Base-by-base conservation (phyloP, 139 green algal species). In the Micractinium conductrix region DNA sequence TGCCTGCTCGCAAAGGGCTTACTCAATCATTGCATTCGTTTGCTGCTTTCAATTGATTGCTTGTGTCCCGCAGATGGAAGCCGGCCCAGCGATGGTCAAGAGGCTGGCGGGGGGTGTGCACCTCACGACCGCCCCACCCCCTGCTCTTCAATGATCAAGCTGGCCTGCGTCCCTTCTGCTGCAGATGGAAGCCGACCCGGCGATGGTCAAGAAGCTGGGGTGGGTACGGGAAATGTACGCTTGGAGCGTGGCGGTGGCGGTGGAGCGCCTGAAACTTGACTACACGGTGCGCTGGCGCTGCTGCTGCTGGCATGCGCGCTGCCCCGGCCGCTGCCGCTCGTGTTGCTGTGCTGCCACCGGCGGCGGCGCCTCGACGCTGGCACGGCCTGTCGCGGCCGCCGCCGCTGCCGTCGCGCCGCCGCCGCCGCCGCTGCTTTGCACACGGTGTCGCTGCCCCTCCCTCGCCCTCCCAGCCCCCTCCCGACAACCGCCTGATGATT, bases 181-280 rank as follows among this genome's bases (percentile, higher is more conserved):
- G 35, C 79, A 74, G 55, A 97, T 98, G 28, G 95, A 98, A 82
- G 58, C 28, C 37, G 89, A 94, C 80, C 6, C 48, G 4, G 70
- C 85, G 28, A n/a, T 58, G 0, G 84, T 92, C n/a, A 73, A 95
- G 43, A 65, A 84, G 38, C 86, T 95, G 72, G 85, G 72, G 81
- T 98, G 85, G 93, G 90, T 98, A 63, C 91, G 95, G 5, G 95
- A 98, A 86, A 98, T 98, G 95, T 98, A 97, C 48, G 93, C 94
- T 0, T 98, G 94, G 73, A 85, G 71, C 79, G 58, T 92, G 35
- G 91, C 83, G 6, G 40, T 8, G 0, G 88, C 88, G 22, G 40
- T 86, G 55, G 55, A 88, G 83, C 45, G 72, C 4, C 67, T 89
- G 37, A 43, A 84, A 6, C 35, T 89, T 2, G 89, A 88, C 2